Base-by-base conservation (phyloP, 2,329 filamentous ascomycete species). In the Trichoderma koningiopsis region DNA sequence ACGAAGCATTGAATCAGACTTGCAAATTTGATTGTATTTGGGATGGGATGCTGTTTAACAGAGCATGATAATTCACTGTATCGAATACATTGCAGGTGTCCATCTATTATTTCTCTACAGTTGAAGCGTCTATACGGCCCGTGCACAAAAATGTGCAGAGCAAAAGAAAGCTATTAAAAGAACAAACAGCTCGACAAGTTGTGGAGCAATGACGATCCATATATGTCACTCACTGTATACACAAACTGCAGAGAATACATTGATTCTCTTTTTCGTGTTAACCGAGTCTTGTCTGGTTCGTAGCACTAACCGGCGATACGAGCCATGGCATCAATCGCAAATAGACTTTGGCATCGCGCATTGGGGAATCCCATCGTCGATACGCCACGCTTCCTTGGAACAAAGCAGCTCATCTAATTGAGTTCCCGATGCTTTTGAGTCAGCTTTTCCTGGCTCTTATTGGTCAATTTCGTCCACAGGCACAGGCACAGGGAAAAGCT, bases 171-270 rank as follows among this genome's bases (percentile, higher is more conserved):
- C 47, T 66, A 66, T 27, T 58, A 35, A 35, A 58, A 57, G 63
- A 66, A 58, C 35, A 40, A 43, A 43, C 16, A 24, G 31, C 56
- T 43, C 19, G 11, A 33, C 27, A 31, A 27, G 5, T n/a, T 22
- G 65, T 68, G 65, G 65, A 60, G 24, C 55, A 14, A 60, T 68
- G 65, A 68, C 65, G 65, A 68, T 68, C 56, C 16, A 31, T 29
- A 60, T 31, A 59, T 60, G 65, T 68, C 65, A 68, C 65, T 35
- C 65, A 68, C 64, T 49, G 31, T 14, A 11, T 19, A 35, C 63
- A 37, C 24, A 19, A 19, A 43, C 19, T 43, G 16, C 40, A 43
- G 53, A 6, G 40, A 40, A 35, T 31, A 33, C 27, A 27, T 31
- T 37, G 33, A 14, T 31, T 55, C 35, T 47, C n/a, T 57, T 65